Evolutionary conservation across 768 basidiomycete species (phyloP).

Genomic region (Tricholoma flavovirens): DNA sequence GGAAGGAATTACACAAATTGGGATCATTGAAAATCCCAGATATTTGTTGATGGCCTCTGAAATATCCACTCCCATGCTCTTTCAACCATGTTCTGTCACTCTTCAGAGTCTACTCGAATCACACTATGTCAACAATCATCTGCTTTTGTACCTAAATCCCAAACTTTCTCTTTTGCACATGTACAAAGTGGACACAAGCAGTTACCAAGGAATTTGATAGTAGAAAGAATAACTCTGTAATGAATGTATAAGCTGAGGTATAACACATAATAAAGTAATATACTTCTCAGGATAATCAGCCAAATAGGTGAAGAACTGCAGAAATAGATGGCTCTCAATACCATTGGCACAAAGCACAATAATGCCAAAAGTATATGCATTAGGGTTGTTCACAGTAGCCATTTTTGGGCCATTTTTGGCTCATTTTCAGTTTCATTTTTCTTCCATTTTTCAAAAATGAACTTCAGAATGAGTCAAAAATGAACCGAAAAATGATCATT

Average conservation of each 20-base stretch:
- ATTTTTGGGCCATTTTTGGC: too few relatives aligned
- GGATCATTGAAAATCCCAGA: neutral
- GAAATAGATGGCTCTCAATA: conserved; percentile 21
- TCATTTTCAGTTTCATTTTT: too few relatives aligned
- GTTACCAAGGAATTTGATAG: neutral
- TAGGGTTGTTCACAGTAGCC: too few relatives aligned
- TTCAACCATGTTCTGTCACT: neutral
- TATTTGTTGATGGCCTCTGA: neutral
- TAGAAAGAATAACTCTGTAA: neutral
- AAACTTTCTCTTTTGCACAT: conserved; percentile 11
- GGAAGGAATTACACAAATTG: neutral
- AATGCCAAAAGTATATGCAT: conserved; percentile 25
- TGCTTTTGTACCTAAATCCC: conserved; percentile 19
- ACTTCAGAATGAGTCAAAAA: too few relatives aligned
- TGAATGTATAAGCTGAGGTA: neutral
- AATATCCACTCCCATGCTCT: neutral
- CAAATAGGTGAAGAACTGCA: conserved; percentile 27
- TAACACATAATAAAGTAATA: neutral
- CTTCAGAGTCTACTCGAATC: conserved; percentile 9
- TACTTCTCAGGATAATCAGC: conserved; percentile 28
- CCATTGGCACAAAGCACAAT: conserved; percentile 25
- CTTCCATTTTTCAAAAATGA: too few relatives aligned
- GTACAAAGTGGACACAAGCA: neutral
- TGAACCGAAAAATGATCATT: too few relatives aligned
- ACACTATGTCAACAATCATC: conserved; percentile 10